Conservation (phyloP, 2,329 filamentous ascomycete species). For the Helotiales sp. region DNA sequence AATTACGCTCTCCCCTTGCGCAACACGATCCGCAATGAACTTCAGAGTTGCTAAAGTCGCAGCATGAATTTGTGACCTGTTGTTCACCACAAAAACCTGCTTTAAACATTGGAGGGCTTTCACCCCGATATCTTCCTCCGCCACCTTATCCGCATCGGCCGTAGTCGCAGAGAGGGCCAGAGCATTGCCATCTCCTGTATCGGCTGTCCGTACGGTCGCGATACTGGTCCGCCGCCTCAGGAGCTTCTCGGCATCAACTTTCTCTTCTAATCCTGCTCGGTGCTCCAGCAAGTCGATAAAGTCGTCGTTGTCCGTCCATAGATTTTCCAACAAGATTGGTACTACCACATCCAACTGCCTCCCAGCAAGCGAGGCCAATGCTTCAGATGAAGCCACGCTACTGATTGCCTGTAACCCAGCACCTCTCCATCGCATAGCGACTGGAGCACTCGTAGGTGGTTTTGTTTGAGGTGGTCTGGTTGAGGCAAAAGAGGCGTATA, state of each 20-base stretch:
- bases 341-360: conserved; percentile 80
- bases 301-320: conserved; percentile 76
- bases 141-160: conserved; percentile 85
- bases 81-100: conserved; percentile 82
- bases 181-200: conserved; percentile 68
- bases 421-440: conserved; percentile 78
- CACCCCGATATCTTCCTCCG: conserved; percentile 85
- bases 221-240: conserved; percentile 75
- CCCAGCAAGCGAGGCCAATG: conserved; percentile 74
- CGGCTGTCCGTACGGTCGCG: conserved; percentile 75
- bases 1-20: conserved; percentile 59
- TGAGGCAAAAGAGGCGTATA: conserved; percentile 81
- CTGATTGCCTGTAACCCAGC: conserved; percentile 79
- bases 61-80: conserved; percentile 77
- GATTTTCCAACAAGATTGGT: conserved; percentile 83
- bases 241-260: conserved; percentile 66
- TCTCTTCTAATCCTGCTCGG: conserved; percentile 71
- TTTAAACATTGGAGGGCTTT: conserved; percentile 86
- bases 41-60: conserved; percentile 76
- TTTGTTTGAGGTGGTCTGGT: conserved; percentile 59
- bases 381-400: conserved; percentile 79
- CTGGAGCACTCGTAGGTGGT: conserved; percentile 67
- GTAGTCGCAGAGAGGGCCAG: conserved; percentile 80
- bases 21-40: conserved; percentile 70
- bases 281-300: conserved; percentile 71